Base-by-base conservation (phyloP, 495 filamentous ascomycete species). In the Pyrenula massariospora region DNA sequence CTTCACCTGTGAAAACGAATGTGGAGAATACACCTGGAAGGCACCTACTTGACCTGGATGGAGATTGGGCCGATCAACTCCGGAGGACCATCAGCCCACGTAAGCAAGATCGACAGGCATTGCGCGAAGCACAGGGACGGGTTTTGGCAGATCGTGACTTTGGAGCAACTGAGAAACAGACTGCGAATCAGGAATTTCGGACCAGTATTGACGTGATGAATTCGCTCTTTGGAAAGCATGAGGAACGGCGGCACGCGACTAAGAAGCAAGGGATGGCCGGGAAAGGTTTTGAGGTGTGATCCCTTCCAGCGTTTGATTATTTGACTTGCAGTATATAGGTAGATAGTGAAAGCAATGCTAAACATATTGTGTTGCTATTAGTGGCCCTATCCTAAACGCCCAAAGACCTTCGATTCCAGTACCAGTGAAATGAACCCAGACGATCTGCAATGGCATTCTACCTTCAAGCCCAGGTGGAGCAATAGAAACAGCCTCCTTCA, bases 171-270 rank as follows among this genome's bases (percentile, higher is more conserved):
- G 56, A 69, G 5, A 59, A 66, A 15, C 63, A 68, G n/a, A 68
- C 73, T 25, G 62, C 57, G 23, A 71, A 52, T n/a, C 77, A 78
- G 53, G 79, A 78, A 0, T 89, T 95, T 65, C 73, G 80, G 3
- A 91, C 82, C 21, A 88, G 83, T 62, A 91, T 95, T 65, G 90
- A 95, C 71, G 65, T 96, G 68, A 94, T 95, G 90, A 86, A 94
- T 62, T 94, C 89, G 50, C 66, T 96, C 52, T 95, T 91, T 67
- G 82, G 80, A 53, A 76, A 82, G 60, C 80, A 84, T 61, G 63
- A 70, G 53, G 66, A 68, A 19, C 63, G 65, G 56, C 71, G 68
- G 63, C 67, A 68, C 48, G 59, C 59, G 64, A 69, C 65, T 21
- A 75, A 71, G 57, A 72, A 73, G 63, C 66, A 72, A 56, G 66